Percentiles rank a stretch among this genome's conserved stretches.
These are phyloP conservation scores for Hemileccinum hortonii DNA, from an alignment of 1,284 basidiomycete species.

Conservation along the genomic window DNA sequence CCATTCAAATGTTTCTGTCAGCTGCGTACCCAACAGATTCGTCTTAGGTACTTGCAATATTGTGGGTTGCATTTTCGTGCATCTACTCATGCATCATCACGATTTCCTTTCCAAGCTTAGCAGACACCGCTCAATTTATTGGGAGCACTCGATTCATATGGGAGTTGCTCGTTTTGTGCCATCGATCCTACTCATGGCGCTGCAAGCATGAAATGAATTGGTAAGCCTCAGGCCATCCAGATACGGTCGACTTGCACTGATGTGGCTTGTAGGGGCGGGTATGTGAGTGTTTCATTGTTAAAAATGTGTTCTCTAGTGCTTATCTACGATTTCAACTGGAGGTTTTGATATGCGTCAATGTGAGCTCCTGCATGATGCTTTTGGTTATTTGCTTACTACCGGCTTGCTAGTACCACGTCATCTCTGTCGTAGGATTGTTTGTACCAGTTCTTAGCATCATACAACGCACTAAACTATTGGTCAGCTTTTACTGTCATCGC, in stretches of 20 bases:
- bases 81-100: constrained; percentile 8
- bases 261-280: too few relatives aligned
- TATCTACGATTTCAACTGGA: too few relatives aligned
- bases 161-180: neutral
- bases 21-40: neutral
- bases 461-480: neutral
- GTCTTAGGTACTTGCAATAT: constrained; percentile 4
- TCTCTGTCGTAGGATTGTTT: neutral
- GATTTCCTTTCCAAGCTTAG: neutral
- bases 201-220: neutral
- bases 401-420: neutral
- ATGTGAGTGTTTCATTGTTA: too few relatives aligned
- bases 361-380: too few relatives aligned
- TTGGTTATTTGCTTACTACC: neutral
- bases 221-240: constrained; percentile 4
- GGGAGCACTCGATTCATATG: neutral
- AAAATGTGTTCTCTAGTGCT: too few relatives aligned
- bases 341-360: too few relatives aligned
- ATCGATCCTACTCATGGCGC: neutral
- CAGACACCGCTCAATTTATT: constrained; percentile 6
- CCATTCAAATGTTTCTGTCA: neutral
- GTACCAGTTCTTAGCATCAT: neutral
- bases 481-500: constrained; percentile 13
- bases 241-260: too few relatives aligned
- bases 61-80: constrained; percentile 2